Conservation (phyloP, 140 eudicot species). For the Cichorium intybus region DNA sequence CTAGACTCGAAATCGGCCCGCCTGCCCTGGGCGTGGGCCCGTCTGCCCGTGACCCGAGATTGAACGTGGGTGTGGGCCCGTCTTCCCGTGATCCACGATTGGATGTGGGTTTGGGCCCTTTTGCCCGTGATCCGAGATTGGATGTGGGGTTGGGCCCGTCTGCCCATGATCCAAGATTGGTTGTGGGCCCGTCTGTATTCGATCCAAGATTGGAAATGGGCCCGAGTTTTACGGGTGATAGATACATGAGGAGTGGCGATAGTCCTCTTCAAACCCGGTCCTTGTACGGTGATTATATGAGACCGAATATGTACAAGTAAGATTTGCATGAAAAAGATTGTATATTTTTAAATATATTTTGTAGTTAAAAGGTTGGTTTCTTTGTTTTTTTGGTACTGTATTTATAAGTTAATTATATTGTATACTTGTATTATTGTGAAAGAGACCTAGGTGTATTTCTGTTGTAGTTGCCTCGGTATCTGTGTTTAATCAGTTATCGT, state of each 20-base stretch:
- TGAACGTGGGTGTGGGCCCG: neutral
- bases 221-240: slow-evolving; percentile 15
- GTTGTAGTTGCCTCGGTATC: slow-evolving; percentile 6
- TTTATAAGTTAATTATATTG: slow-evolving; percentile 9
- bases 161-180: slow-evolving; percentile 21
- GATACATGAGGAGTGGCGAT: slow-evolving; percentile 20
- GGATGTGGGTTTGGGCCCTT: slow-evolving; percentile 1
- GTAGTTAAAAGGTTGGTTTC: slow-evolving; percentile 8
- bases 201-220: slow-evolving; percentile 19
- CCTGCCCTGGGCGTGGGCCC: slow-evolving; percentile 1
- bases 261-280: slow-evolving; percentile 37
- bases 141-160: neutral
- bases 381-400: neutral
- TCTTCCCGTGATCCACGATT: slow-evolving; percentile 22
- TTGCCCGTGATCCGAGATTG: slow-evolving; percentile 2
- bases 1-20: slow-evolving; percentile 27
- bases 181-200: neutral
- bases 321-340: slow-evolving; percentile 17
- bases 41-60: slow-evolving; percentile 25
- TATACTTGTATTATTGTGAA: slow-evolving; percentile 25
- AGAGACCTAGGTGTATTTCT: slow-evolving; percentile 7
- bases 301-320: slow-evolving; percentile 39
- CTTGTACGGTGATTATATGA: slow-evolving; percentile 31
- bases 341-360: slow-evolving; percentile 19
- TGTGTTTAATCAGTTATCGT: neutral